Percentiles rank a stretch among this genome's conserved stretches.
Evolutionary conservation across 2,329 filamentous ascomycete species (phyloP).

Genomic region (Colletotrichum cuscutae): DNA sequence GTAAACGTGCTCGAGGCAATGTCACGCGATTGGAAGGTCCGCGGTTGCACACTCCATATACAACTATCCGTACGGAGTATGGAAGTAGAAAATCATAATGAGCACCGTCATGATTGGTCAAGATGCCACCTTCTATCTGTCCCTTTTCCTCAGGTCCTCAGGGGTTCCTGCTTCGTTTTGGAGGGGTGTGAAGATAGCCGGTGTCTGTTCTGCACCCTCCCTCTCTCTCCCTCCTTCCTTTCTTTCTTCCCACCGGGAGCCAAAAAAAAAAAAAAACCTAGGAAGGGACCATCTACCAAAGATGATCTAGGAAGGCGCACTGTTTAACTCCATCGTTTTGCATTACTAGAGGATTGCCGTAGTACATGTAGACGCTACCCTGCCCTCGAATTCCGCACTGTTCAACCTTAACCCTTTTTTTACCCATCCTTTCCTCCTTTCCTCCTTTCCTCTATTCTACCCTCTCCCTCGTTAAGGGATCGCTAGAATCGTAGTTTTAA

Average conservation of each 20-base stretch:
- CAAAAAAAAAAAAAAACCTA: not conserved
- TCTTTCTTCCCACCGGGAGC: not conserved
- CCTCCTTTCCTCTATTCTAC: too few relatives aligned
- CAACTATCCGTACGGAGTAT: too few relatives aligned
- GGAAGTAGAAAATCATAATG: not conserved
- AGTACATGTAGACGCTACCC: too few relatives aligned
- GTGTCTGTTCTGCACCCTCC: not conserved
- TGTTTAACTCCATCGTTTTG: too few relatives aligned
- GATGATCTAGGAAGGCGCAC: not conserved
- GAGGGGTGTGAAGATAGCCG: conserved; percentile 7
- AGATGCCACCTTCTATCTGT: not conserved
- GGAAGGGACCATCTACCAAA: not conserved
- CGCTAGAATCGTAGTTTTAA: too few relatives aligned
- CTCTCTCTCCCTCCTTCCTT: not conserved
- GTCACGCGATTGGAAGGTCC: conserved; percentile 22
- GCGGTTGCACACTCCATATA: not conserved
- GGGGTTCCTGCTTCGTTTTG: not conserved
- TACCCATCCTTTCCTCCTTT: too few relatives aligned
- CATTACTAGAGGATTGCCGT: too few relatives aligned
- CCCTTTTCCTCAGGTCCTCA: conserved; percentile 11
- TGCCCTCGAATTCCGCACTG: too few relatives aligned
- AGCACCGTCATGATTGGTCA: not conserved
- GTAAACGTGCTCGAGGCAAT: conserved; percentile 24
- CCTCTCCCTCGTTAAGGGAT: too few relatives aligned
- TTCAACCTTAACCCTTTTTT: too few relatives aligned